These are phyloP conservation scores for Auricularia sp. DNA, from an alignment of 768 basidiomycete species.

Conservation along the genomic window DNA sequence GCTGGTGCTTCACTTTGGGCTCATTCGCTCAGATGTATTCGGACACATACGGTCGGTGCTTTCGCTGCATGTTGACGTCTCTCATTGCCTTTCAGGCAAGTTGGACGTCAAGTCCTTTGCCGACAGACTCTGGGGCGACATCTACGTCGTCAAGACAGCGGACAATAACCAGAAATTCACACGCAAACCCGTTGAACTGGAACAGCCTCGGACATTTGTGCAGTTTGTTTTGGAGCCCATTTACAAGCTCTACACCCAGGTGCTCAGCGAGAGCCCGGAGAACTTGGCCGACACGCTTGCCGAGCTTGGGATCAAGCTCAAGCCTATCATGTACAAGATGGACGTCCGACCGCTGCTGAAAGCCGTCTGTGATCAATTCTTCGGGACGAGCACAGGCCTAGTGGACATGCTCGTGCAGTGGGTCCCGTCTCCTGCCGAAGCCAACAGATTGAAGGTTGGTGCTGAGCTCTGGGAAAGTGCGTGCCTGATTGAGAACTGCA, in stretches of 20 bases:
- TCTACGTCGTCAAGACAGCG: conserved; percentile 62
- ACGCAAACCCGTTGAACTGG: conserved; percentile 71
- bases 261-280: conserved; percentile 91
- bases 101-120: conserved; percentile 83
- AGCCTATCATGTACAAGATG: conserved; percentile 96
- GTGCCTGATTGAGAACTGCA: conserved; percentile 18
- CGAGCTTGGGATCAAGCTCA: conserved; percentile 72
- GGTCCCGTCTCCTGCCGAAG: conserved; percentile 71
- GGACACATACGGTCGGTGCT: conserved; percentile 67
- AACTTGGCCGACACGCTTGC: conserved; percentile 69
- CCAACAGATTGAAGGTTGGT: conserved; percentile 49
- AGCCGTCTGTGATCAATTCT: conserved; percentile 91
- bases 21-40: conserved; percentile 97
- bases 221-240: conserved; percentile 94
- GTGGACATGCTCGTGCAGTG: conserved; percentile 88
- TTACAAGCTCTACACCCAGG: conserved; percentile 94
- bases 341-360: conserved; percentile 92
- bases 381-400: conserved; percentile 80
- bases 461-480: neutral
- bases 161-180: conserved; percentile 78
- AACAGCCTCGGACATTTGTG: conserved; percentile 77
- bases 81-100: conserved; percentile 36
- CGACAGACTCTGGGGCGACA: conserved; percentile 92
- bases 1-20: conserved; percentile 90
- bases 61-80: neutral